Evolutionary conservation across 169 alveolate genomes (phyloP), one percentile per base, ranked within the genome.

Genomic region (Plasmodium reichenowi): DNA sequence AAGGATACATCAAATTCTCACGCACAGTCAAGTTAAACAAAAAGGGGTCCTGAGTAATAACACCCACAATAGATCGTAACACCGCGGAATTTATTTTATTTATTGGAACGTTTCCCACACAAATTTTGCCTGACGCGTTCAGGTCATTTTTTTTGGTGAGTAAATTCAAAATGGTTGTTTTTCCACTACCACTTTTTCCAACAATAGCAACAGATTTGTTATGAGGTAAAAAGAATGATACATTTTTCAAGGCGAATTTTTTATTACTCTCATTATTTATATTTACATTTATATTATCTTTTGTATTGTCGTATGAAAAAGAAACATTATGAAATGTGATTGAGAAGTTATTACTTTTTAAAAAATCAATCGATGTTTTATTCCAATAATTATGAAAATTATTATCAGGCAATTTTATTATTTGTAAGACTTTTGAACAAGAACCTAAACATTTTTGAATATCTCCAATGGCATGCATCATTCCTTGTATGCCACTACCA

Each of bases 151-250:
- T 95, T 66, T 98, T 94, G 52, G 97, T 94, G 10, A 98, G 88
- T 74, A 98, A 83, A 54, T 96, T 91, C 83, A 96, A 93, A 54
- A 97, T 94, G 5, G 99, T 97, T 45, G 97, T 94, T 92, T 98
- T 98, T 22, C 99, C 99, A 64, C 97, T 87, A 1, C 99, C 99
- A 56, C 98, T 95, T 10, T 95, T 91, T 2, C 99, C 99, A 20
- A 96, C 98, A 71, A 98, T 93, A 32, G 98, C 99, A n/a, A 98
- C 95, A 20, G 93, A 92, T 70, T 96, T 78, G 59, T 78, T 78
- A 26, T 78, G 89, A 6, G 89, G 89, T 43, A 78, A 70, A 70
- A 48, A 52, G 26, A 78, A 78, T 38, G 74, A 58, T 6, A 78
- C 89, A 29, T 78, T 78, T 52, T 78, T 78, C 47, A 78, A 58